Evolutionary conservation across 108 stramenopile species (phyloP).

Genomic region (Fistulifera pelliculosa): DNA sequence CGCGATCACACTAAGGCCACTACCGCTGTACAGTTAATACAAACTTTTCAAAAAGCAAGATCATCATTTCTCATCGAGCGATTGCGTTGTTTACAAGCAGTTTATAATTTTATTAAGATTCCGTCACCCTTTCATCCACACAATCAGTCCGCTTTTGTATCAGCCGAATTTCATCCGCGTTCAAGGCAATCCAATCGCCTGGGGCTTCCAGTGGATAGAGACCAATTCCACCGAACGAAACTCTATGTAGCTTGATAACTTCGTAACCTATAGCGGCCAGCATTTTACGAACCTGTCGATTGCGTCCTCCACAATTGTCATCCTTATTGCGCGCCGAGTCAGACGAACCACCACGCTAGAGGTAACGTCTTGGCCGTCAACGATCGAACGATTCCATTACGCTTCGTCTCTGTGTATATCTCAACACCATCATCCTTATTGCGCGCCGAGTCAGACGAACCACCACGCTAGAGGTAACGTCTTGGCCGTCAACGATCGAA

Average conservation of each 20-base stretch:
- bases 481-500: constrained; percentile 44
- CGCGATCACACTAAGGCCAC: too few species aligned
- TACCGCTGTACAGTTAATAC: too few species aligned
- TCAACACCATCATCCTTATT: constrained; percentile 30
- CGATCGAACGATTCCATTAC: constrained; percentile 37
- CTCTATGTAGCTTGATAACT: constrained; percentile 52
- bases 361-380: constrained; percentile 53
- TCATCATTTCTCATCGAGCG: too few species aligned
- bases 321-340: constrained; percentile 16
- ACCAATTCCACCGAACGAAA: constrained; percentile 31
- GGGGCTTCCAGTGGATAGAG: constrained; percentile 27
- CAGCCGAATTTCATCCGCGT: constrained; percentile 31
- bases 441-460: constrained; percentile 12
- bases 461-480: constrained; percentile 14
- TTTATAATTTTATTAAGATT: too few species aligned
- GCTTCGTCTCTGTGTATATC: constrained; percentile 53
- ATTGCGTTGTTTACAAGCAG: too few species aligned
- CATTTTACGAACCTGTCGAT: constrained; percentile 85
- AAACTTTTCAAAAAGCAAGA: too few species aligned
- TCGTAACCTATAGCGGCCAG: constrained; percentile 48
- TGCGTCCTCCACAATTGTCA: constrained; percentile 68
- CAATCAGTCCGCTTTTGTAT: too few species aligned
- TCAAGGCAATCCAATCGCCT: constrained; percentile 56
- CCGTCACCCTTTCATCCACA: too few species aligned
- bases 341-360: constrained; percentile 30